phyloP scores from a whole-genome alignment of 108 stramenopile species.

The Fistulifera pelliculosa region DNA sequence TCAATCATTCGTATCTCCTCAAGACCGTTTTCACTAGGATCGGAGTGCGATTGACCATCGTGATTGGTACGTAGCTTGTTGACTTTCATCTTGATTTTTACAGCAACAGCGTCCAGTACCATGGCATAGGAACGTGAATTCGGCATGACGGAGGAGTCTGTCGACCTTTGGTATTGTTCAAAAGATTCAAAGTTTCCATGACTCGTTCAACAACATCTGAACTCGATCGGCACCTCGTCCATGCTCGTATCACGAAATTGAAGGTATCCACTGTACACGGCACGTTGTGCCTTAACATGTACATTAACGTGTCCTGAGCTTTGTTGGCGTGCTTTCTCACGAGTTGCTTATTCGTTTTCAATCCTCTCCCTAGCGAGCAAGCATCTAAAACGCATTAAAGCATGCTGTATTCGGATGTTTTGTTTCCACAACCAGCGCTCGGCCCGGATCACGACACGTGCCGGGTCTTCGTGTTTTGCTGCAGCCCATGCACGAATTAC shows the following conservation, averaged over 20 bases:
- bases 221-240: constrained; percentile 53
- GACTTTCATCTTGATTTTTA: constrained; percentile 44
- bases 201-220: constrained; percentile 27
- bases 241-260: constrained; percentile 70
- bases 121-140: constrained; percentile 63
- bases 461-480: constrained; percentile 29
- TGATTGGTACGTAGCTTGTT: constrained; percentile 1
- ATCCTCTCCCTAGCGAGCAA: constrained; percentile 49
- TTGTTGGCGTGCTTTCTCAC: constrained; percentile 27
- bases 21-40: constrained; percentile 33
- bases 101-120: constrained; percentile 56
- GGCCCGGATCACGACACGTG: constrained; percentile 43
- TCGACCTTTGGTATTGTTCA: constrained; percentile 46
- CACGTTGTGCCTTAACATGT: constrained; percentile 15
- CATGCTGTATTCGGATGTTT: constrained; percentile 39
- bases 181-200: constrained; percentile 42
- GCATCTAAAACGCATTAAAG: constrained; percentile 65
- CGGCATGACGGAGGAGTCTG: constrained; percentile 30
- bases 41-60: background rate
- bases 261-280: constrained; percentile 56
- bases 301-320: constrained; percentile 39
- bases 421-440: constrained; percentile 50
- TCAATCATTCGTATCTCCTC: constrained; percentile 36
- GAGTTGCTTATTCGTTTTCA: constrained; percentile 14
- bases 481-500: constrained; percentile 70